Base-by-base conservation (phyloP, 768 basidiomycete species). In the Macrolepiota dolichaula region DNA sequence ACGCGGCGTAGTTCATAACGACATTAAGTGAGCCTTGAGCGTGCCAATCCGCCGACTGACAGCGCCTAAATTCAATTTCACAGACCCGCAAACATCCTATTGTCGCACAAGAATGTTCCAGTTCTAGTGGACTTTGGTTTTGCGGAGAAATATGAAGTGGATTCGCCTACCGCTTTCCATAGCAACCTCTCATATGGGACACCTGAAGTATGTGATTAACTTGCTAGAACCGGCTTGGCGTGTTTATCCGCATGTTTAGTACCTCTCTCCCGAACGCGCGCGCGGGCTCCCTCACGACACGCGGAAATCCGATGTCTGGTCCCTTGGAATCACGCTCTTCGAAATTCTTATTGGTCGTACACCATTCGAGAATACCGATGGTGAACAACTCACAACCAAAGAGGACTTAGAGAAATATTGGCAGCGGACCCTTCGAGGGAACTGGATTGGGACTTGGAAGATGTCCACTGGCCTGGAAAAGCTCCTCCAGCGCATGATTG, bases 121-220 rank as follows among this genome's bases (percentile, higher is more conserved):
- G 90, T 97, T 2, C 83, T 98, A 3, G 90, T 97, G 38, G 97
- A 98, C 73, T 99, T 97, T 68, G 96, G 97, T 1, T 99, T 98
- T 67, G 94, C 96, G 1, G 92, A 96, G 68, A 85, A 85, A 65
- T 95, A 95, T 69, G 88, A 92, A 64, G 68, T 81, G 46, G 71
- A 75, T 1, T 84, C 86, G 0, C 71, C 77, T 17, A 85, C 84
- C 19, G 87, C 90, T 1, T 94, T 94, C 76, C 85, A 87, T 64
- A 91, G 89, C 66, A 91, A 91, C 67, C 80, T 93, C 50, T 85
- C 91, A 0, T 92, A 92, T 69, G 96, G 95, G 4, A 98, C 96
- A 3, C 94, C 95, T 27, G 94, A 96, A 78, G 91, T 92, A 70
- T 61, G 72, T 69, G 17, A 29, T 19, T 11, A 24, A 5, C 27